These are phyloP conservation scores for Angomonas deanei DNA, from an alignment of 208 protist species.

Conservation along the genomic window DNA sequence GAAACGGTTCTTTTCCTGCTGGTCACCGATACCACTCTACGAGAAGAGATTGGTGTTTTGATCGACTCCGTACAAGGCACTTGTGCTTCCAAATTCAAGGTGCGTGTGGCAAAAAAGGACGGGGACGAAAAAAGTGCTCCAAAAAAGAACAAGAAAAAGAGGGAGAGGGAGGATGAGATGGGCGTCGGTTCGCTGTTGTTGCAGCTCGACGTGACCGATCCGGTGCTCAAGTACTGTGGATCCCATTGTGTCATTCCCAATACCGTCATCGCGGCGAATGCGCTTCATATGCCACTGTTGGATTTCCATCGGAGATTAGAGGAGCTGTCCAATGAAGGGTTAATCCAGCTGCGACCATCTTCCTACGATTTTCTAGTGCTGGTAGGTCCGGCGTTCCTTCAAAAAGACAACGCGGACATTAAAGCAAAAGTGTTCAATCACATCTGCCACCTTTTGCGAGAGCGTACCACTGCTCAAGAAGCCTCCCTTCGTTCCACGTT, in stretches of 20 bases:
- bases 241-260: slow-evolving; percentile 31
- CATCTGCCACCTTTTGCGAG: too few relatives aligned
- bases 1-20: slow-evolving; percentile 82
- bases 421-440: neutral
- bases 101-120: slow-evolving; percentile 12
- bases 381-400: neutral
- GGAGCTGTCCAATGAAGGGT: slow-evolving; percentile 32
- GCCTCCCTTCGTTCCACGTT: slow-evolving; percentile 43
- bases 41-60: neutral
- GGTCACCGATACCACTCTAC: slow-evolving; percentile 9
- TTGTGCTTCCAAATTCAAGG: slow-evolving; percentile 39
- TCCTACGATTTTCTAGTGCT: neutral
- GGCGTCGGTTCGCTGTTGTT: slow-evolving; percentile 44
- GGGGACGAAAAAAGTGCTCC: neutral
- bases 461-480: slow-evolving; percentile 29
- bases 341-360: slow-evolving; percentile 7
- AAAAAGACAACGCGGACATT: neutral
- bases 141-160: neutral
- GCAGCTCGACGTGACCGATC: slow-evolving; percentile 57
- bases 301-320: slow-evolving; percentile 64
- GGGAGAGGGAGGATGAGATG: neutral
- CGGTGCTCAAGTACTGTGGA: slow-evolving; percentile 52
- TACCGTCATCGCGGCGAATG: slow-evolving; percentile 52
- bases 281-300: slow-evolving; percentile 30
- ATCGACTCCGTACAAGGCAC: slow-evolving; percentile 41